Base-by-base conservation (phyloP, 495 filamentous ascomycete genomes). In the Extremus antarcticus region DNA sequence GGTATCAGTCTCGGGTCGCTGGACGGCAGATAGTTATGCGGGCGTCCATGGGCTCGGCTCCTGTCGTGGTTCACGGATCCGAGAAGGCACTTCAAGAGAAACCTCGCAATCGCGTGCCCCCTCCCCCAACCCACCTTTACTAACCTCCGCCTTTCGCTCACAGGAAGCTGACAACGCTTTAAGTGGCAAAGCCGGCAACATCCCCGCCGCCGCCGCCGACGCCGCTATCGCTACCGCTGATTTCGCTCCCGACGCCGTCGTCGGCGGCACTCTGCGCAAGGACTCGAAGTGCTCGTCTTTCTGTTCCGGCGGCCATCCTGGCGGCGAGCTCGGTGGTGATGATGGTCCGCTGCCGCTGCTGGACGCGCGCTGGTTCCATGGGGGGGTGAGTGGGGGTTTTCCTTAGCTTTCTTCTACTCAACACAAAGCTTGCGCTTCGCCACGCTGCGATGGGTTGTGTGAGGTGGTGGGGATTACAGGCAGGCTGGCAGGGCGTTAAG, bases 371-470 rank as follows among this genome's bases (percentile, higher is more conserved):
- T 35, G 29, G 29, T 35, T 35, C 29, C 7, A 13, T 35, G 29
- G 7, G n/a, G n/a, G 29, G 13, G 4, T 35, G 29, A 13, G 29
- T 35, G 29, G 13, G 29, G 13, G 7, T 35, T 35, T 35, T 35
- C 4, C 29, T 35, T 35, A 4, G 4, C 29, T 35, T 35, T 35
- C 29, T 35, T 7, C 29, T 35, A 13, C 29, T 35, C n/a, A n/a
- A n/a, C n/a, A n/a, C n/a, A n/a, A n/a, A n/a, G 29, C 29, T 35
- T 4, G 29, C 13, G 4, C 13, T 13, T 35, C 29, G 4, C 29
- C 4, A 56, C 53, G 49, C 58, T 51, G 54, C 68, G 68, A 53
- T 70, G n/a, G n/a, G n/a, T n/a, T n/a, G n/a, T n/a, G n/a, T n/a
- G n/a, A n/a, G n/a, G n/a, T n/a, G n/a, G n/a, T n/a, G n/a, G n/a